A percentile compares a stretch with the other conserved stretches of the same genome.
Evolutionary conservation across 371 early-diverging fungal genomes (phyloP).

Genomic region (Mortierella sp.): DNA sequence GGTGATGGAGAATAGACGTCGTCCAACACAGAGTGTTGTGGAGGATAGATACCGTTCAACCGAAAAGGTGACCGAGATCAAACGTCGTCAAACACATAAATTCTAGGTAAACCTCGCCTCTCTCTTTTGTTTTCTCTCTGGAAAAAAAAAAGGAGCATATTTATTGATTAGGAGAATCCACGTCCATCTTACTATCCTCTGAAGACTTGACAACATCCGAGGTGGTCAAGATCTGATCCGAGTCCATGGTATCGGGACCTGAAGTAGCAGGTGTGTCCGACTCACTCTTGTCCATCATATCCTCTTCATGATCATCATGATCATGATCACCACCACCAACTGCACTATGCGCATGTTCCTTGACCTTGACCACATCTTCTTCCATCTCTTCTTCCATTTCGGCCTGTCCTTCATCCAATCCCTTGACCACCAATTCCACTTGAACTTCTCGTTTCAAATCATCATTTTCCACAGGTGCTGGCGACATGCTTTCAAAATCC

Average conservation of each 20-base stretch:
- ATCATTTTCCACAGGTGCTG: slow-evolving; percentile 33
- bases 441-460: slow-evolving; percentile 41
- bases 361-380: slow-evolving; percentile 40
- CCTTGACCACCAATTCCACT: slow-evolving; percentile 48
- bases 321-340: background rate
- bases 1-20: background rate
- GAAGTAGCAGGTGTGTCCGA: too few relatives aligned
- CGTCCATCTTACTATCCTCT: slow-evolving; percentile 24
- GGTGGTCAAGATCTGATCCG: too few relatives aligned
- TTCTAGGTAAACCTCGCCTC: background rate
- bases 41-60: background rate
- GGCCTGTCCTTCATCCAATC: slow-evolving; percentile 47
- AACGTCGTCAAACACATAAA: slow-evolving; percentile 2
- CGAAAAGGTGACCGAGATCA: background rate
- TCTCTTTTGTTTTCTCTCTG: background rate
- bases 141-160: background rate
- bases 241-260: too few relatives aligned
- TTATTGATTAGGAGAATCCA: slow-evolving; percentile 14
- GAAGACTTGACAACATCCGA: background rate
- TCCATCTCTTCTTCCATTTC: slow-evolving; percentile 55
- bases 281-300: background rate
- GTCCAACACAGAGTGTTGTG: background rate
- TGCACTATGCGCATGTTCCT: slow-evolving; percentile 22
- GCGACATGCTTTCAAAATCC: slow-evolving; percentile 54
- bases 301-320: background rate